Base-by-base conservation (phyloP, 192 early-diverging fungal genomes). In the Gonapodya prolifera region DNA sequence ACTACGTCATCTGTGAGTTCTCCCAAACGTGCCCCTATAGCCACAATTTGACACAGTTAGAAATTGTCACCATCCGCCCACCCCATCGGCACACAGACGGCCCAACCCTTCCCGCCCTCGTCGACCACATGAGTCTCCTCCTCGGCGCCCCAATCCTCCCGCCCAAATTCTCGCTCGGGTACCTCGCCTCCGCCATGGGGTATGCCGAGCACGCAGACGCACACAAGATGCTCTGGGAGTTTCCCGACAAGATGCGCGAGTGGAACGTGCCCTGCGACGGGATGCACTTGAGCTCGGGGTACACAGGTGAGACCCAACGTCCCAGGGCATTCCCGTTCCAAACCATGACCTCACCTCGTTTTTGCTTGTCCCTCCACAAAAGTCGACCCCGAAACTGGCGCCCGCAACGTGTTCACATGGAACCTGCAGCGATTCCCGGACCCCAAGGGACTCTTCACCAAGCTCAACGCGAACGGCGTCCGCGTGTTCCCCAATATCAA, bases 331-430 rank as follows among this genome's bases (percentile, higher is more conserved):
- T 76, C 75, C 33, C 13, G 13, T 76, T 23, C 16, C 34, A 29
- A 23, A 23, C 18, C 30, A 23, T 13, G 76, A 34, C 31, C 33
- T 8, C 73, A 75, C 33, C 35, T 18, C 13, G 16, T 70, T 61
- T 70, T 8, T 16, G 2, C n/a, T n/a, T 73, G 2, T 8, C 18
- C 73, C 73, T 31, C 28, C n/a, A 74, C 32, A 45, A 2, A 1
- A 82, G 84, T 86, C 34, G 85, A 86, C 76, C 61, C 69, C 45
- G 69, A 45, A 0, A 79, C 78, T 8, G 86, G 84, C 0, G 82
- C 84, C 2, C 76, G 89, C 2, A 88, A 88, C 71, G 87, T 90
- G 0, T 90, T 90, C 77, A 90, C 88, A 16, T 90, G 89, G 89
- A 90, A 90, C 73, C 45, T 33, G 2, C 33, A 75, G 2, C 75